A percentile compares a stretch with the other conserved stretches of the same genome.
phyloP scores from a whole-genome alignment of 2,329 filamentous ascomycete species.

The Leptographium radiaticola region DNA sequence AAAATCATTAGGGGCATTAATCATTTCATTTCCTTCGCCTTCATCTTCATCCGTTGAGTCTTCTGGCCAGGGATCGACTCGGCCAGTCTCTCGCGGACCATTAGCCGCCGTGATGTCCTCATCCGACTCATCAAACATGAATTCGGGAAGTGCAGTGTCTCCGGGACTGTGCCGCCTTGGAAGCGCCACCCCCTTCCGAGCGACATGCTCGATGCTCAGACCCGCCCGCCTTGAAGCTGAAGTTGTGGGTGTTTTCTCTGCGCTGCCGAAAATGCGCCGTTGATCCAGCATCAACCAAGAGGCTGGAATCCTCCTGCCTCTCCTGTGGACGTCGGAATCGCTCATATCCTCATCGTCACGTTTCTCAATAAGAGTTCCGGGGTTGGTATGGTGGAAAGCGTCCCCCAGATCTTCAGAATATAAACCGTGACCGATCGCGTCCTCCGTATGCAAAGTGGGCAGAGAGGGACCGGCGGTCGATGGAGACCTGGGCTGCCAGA shows the following conservation, averaged over 20 bases:
- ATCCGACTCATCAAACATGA: slow-evolving; percentile 32
- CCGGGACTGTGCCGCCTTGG: slow-evolving; percentile 21
- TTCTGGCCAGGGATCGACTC: background rate
- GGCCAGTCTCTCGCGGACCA: background rate
- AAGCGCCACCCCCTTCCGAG: slow-evolving; percentile 36
- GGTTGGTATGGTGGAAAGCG: background rate
- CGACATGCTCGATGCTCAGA: slow-evolving; percentile 24
- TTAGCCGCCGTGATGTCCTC: slow-evolving; percentile 14
- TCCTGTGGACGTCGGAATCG: slow-evolving; percentile 26
- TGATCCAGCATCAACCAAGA: slow-evolving; percentile 53
- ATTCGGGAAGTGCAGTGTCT: slow-evolving; percentile 15
- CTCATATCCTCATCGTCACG: slow-evolving; percentile 18
- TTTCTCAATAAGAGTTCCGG: slow-evolving; percentile 2
- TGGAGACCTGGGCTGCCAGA: background rate
- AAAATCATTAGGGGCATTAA: slow-evolving; percentile 21
- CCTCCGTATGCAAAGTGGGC: background rate
- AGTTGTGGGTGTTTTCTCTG: slow-evolving; percentile 10
- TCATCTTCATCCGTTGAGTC: slow-evolving; percentile 4
- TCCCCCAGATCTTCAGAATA: background rate
- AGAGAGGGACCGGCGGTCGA: background rate
- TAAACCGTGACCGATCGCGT: too few relatives aligned
- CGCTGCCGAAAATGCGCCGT: slow-evolving; percentile 19
- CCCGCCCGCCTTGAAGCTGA: slow-evolving; percentile 17
- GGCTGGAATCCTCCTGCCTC: slow-evolving; percentile 43
- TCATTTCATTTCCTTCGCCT: background rate